A percentile compares a stretch with the other conserved stretches of the same genome.
phyloP scores from a whole-genome alignment of 2,329 filamentous ascomycete genomes.

The Sphaerulina vaccinii region DNA sequence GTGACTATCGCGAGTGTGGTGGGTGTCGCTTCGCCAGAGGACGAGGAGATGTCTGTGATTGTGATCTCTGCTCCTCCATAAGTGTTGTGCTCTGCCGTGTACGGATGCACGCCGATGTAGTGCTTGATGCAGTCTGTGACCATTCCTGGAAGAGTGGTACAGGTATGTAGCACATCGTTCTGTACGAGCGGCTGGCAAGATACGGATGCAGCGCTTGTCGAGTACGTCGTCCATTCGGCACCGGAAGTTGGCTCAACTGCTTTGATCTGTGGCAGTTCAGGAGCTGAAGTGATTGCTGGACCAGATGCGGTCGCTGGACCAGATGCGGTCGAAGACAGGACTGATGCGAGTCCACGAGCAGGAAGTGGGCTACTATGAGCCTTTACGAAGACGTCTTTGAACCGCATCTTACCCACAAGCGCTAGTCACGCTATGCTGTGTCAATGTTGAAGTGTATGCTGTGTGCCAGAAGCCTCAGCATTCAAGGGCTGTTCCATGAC shows the following conservation, averaged over 20 bases:
- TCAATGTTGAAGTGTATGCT: no score
- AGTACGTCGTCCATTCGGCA: background rate
- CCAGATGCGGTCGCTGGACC: background rate
- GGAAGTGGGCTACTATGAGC: background rate
- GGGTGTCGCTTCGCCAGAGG: background rate
- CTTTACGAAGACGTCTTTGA: background rate
- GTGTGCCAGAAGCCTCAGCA: no score
- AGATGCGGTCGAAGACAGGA: background rate
- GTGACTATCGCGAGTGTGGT: background rate
- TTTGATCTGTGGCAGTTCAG: background rate
- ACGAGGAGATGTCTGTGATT: background rate
- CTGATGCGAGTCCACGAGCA: background rate
- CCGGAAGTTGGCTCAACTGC: background rate
- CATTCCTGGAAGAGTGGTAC: background rate
- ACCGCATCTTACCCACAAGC: background rate
- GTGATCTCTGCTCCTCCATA: background rate
- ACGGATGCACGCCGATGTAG: background rate
- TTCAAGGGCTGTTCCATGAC: no score
- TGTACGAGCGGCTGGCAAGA: background rate
- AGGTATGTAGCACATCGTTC: slow-evolving; percentile 2
- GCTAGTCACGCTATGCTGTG: no score
- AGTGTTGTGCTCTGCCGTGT: background rate
- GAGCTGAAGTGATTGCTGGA: background rate
- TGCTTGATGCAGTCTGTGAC: background rate
- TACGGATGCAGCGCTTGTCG: background rate